Percentiles rank a stretch among this genome's conserved stretches.
phyloP scores from a whole-genome alignment of 2,329 filamentous ascomycete species.

The Aureobasidium melanogenum region DNA sequence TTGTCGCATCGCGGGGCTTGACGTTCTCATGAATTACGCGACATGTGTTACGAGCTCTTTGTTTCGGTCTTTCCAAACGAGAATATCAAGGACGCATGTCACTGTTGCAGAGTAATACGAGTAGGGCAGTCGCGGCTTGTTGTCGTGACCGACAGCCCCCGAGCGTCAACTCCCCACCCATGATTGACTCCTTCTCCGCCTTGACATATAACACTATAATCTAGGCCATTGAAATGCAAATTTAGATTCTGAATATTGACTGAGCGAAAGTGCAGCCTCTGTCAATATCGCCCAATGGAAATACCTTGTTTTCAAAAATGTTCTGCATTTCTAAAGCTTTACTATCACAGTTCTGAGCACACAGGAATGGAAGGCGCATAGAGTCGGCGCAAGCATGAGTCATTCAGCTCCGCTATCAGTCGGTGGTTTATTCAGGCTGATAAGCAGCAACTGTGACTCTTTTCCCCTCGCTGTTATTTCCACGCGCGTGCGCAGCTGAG shows the following conservation, averaged over 20 bases:
- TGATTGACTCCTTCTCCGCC: too few relatives aligned
- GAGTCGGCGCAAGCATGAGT: not conserved
- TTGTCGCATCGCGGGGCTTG: not conserved
- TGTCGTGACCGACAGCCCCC: not conserved
- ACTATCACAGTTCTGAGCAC: too few relatives aligned
- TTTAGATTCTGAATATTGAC: too few relatives aligned
- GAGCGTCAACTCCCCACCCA: not conserved
- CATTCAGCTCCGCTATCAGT: not conserved
- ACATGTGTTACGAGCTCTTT: not conserved
- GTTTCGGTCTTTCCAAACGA: not conserved
- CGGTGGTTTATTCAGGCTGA: not conserved
- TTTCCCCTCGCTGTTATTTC: not conserved
- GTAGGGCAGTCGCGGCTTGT: not conserved
- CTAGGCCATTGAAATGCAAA: too few relatives aligned
- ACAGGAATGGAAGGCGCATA: too few relatives aligned
- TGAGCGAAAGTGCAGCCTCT: too few relatives aligned
- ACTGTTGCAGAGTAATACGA: not conserved
- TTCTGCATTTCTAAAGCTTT: too few relatives aligned
- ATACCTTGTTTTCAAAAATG: too few relatives aligned
- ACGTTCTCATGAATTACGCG: not conserved
- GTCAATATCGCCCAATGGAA: too few relatives aligned
- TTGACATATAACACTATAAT: too few relatives aligned
- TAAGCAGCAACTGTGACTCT: conserved; percentile 1
- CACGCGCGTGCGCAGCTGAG: too few relatives aligned
- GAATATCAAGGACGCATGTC: not conserved